phyloP scores from a whole-genome alignment of 1,284 basidiomycete species.

The Rugosomyces carneus region DNA sequence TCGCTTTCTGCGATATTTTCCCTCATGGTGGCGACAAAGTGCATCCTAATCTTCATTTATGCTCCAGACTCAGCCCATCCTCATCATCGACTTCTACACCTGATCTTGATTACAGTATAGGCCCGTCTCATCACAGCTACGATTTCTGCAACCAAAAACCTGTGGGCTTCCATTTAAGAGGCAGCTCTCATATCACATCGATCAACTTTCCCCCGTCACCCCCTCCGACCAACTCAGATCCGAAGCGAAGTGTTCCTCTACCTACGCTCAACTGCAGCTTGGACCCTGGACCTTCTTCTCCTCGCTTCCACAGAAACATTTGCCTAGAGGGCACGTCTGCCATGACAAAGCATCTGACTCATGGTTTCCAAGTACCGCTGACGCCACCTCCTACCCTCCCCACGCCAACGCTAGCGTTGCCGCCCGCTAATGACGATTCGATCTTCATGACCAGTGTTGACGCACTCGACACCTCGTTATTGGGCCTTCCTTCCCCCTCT shows the following conservation, averaged over 20 bases:
- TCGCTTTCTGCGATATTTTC: conserved; percentile 6
- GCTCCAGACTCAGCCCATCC: neutral
- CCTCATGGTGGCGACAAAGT: conserved; percentile 10
- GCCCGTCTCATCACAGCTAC: neutral
- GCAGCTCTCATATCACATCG: neutral
- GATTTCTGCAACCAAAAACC: conserved; percentile 1
- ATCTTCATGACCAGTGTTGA: conserved; percentile 12
- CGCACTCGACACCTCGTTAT: conserved; percentile 9
- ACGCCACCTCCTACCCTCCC: conserved; percentile 40
- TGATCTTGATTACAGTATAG: conserved; percentile 16
- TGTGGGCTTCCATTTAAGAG: neutral
- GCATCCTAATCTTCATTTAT: conserved; percentile 9
- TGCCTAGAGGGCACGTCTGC: conserved; percentile 24
- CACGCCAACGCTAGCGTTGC: conserved; percentile 29
- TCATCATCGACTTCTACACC: conserved; percentile 10
- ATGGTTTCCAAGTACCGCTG: conserved; percentile 25
- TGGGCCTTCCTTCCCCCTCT: conserved; percentile 13
- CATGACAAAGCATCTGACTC: conserved; percentile 25
- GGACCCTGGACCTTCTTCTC: conserved; percentile 4
- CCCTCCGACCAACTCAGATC: conserved; percentile 29
- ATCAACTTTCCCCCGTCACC: conserved; percentile 30
- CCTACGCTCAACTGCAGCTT: conserved; percentile 20
- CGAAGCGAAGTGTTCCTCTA: conserved; percentile 30
- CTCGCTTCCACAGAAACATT: neutral
- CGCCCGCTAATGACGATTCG: conserved; percentile 20